Evolutionary conservation across 768 basidiomycete genomes (phyloP), one percentile per base, ranked within the genome.

Genomic region (Mycena amicta): DNA sequence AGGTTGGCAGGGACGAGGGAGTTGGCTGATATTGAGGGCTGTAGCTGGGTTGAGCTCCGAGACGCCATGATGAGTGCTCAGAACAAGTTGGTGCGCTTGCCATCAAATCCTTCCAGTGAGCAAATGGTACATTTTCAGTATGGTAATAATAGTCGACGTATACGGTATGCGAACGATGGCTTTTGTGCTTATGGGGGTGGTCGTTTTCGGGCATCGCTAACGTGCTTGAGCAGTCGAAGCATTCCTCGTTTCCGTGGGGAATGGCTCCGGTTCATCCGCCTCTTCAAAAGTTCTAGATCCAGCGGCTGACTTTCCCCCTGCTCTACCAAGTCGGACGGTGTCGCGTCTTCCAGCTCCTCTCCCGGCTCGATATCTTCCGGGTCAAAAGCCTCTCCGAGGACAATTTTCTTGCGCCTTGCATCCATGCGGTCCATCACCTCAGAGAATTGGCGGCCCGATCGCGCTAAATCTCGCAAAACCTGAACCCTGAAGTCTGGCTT

Each of bases 1-100:
- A 90, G 76, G 28, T 64, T 70, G 16, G 65, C 52, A 1, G 67
- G 59, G 29, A 70, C 66, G 23, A 70, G 59, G 0, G 72, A 63
- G 56, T 55, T 68, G 4, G 69, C 53, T 4, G 70, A 64, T 33
- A 60, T 57, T 22, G 70, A 62, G 40, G 71, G 59, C 16, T 66
- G 45, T 29, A 68, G 57, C 61, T 75, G 75, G 12, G 74, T 47
- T 20, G 75, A 76, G 50, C 55, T 70, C 52, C 74, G 75, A 22
- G 70, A 58, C 23, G 75, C 60, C 74, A 75, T 75, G 59, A 43
- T 57, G 54, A 55, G 3, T 1, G 26, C 23, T 59, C 27, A 60
- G 58, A 23, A 29, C 47, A 40, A 12, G 53, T 15, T 30, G n/a
- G n/a, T 52, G 31, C 8, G 27, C 15, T 31, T 15, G 50, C 29